Evolutionary conservation across 2,329 filamentous ascomycete genomes (phyloP).

Genomic region (Trichophyton schoenleinii): DNA sequence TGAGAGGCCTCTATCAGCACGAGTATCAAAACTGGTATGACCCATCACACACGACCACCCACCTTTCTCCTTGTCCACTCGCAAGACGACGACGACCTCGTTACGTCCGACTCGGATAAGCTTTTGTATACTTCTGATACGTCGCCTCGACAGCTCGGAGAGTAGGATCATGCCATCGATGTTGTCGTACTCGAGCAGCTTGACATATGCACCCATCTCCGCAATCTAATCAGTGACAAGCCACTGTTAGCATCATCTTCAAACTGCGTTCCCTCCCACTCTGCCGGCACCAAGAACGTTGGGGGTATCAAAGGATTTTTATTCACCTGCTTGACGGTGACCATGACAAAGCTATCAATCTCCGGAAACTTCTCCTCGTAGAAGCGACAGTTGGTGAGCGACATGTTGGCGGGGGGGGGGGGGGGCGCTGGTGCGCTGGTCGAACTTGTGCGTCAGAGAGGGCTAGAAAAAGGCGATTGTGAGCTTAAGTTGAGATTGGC

Average conservation of each 20-base stretch:
- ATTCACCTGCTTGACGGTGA: constrained; percentile 90
- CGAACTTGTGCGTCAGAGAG: not conserved
- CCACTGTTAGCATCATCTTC: not conserved
- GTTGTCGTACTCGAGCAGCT: constrained; percentile 98
- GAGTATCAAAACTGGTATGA: constrained; percentile 10
- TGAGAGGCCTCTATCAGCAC: constrained; percentile 19
- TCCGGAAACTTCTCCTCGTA: constrained; percentile 97
- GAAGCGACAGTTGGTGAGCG: constrained; percentile 90
- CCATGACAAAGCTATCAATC: constrained; percentile 99
- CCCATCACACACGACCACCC: constrained; percentile 19
- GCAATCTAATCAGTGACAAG: constrained; percentile 55
- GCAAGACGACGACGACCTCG: constrained; percentile 93
- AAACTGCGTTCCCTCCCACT: not conserved
- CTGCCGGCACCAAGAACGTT: too few relatives aligned
- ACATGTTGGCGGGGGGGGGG: constrained; percentile 58
- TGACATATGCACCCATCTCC: constrained; percentile 99
- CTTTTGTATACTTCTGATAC: constrained; percentile 98
- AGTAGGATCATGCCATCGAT: constrained; percentile 99
- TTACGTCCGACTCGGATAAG: constrained; percentile 96
- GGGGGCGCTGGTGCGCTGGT: constrained; percentile 3
- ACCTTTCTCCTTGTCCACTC: constrained; percentile 99
- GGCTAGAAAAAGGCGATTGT: not conserved
- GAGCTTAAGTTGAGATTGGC: not conserved
- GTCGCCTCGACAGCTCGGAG: constrained; percentile 90
- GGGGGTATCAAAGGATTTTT: not conserved